Evolutionary conservation across 352 stramenopile genomes (phyloP).

Genomic region (Bremia lactucae): DNA sequence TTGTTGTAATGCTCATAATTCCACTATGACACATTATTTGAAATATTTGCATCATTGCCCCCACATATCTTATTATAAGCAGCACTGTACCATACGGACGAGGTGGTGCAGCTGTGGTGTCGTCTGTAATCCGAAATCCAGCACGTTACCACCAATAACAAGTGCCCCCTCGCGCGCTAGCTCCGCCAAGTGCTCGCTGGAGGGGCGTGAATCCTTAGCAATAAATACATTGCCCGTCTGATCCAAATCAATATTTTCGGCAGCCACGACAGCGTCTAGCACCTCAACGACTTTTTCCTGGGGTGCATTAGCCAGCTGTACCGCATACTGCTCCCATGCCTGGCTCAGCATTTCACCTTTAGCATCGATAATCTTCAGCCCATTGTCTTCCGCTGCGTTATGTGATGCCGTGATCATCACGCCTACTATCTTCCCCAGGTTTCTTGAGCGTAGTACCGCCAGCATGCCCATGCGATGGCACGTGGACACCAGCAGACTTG

Average conservation of each 20-base stretch:
- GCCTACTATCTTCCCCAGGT: constrained; percentile 73
- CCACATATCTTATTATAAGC: not conserved
- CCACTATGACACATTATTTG: constrained; percentile 31
- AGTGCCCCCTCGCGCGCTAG: constrained; percentile 84
- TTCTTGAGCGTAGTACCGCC: constrained; percentile 70
- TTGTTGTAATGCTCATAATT: constrained; percentile 86
- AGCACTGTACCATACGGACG: constrained; percentile 82
- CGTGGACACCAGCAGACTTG: constrained; percentile 79
- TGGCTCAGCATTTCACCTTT: constrained; percentile 88
- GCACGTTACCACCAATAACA: constrained; percentile 81
- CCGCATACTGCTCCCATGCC: constrained; percentile 84
- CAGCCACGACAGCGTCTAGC: constrained; percentile 53
- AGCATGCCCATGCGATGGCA: constrained; percentile 91
- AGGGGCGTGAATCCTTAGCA: constrained; percentile 88
- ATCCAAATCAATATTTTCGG: constrained; percentile 78
- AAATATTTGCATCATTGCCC: not conserved
- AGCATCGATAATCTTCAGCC: constrained; percentile 91
- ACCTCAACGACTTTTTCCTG: constrained; percentile 79
- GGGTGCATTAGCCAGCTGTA: constrained; percentile 69
- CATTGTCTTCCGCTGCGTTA: constrained; percentile 88
- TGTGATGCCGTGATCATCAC: constrained; percentile 94
- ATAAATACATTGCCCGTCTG: constrained; percentile 82
- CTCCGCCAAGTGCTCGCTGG: constrained; percentile 75
- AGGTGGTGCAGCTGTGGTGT: constrained; percentile 96
- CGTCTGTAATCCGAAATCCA: constrained; percentile 94